phyloP scores from a whole-genome alignment of 2,329 filamentous ascomycete genomes.

The Erysiphe pulchra region DNA sequence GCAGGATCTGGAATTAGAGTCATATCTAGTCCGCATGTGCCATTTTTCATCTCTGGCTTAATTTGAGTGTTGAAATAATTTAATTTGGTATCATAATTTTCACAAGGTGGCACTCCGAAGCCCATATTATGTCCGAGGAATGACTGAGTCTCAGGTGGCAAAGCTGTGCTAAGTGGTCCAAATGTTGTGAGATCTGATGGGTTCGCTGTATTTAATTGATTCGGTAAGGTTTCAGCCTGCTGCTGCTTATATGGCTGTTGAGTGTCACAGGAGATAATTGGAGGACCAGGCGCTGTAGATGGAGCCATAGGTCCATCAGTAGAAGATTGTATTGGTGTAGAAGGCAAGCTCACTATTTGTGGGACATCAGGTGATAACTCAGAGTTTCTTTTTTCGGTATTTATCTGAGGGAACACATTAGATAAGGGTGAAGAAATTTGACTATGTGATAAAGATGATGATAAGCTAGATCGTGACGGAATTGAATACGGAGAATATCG shows the following conservation, averaged over 20 bases:
- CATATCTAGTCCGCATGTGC: conserved; percentile 4
- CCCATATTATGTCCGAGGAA: conserved; percentile 22
- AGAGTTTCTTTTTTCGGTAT: conserved; percentile 18
- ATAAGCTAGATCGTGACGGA: conserved; percentile 8
- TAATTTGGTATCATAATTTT: not conserved
- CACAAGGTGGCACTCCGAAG: conserved; percentile 3
- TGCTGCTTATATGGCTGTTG: not conserved
- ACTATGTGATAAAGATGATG: no score
- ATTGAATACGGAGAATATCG: conserved; percentile 19
- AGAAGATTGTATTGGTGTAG: no score
- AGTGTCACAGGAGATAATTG: conserved; percentile 7
- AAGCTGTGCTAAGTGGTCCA: conserved; percentile 17
- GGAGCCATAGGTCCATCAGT: no score
- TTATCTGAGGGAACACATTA: conserved; percentile 9
- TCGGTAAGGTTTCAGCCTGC: not conserved
- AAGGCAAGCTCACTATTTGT: not conserved
- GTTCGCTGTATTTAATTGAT: not conserved
- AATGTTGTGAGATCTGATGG: not conserved
- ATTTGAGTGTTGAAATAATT: not conserved
- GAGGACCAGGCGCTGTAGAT: conserved; percentile 6
- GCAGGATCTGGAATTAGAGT: conserved; percentile 4
- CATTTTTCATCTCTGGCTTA: conserved; percentile 1
- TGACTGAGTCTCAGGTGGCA: conserved; percentile 27
- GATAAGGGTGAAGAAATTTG: no score
- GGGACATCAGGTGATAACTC: conserved; percentile 1